Percentiles rank a stretch among this genome's conserved stretches.
These are phyloP conservation scores for Macrotyloma uniflorum DNA, from an alignment of 306 rosid genomes.

Conservation along the genomic window DNA sequence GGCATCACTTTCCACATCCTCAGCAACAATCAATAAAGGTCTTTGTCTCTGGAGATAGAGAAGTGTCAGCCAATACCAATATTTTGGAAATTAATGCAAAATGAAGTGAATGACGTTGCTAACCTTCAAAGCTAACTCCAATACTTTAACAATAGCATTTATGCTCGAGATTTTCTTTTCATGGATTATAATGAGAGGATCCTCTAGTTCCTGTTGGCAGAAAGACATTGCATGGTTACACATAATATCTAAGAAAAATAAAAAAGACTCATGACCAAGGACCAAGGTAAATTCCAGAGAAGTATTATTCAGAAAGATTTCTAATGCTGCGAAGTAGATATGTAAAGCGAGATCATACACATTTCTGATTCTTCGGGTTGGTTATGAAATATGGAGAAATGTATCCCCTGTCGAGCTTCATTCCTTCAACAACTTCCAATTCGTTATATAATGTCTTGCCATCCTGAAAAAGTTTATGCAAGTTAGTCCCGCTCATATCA, in stretches of 20 bases:
- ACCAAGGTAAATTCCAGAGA: background rate
- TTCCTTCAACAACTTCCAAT: conserved; percentile 98
- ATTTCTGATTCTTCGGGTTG: conserved; percentile 91
- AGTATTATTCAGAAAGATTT: background rate
- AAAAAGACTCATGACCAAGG: background rate
- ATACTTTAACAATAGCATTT: conserved; percentile 79
- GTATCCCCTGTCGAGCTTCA: conserved; percentile 97
- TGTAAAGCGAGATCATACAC: conserved; percentile 59
- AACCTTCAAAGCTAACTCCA: conserved; percentile 95
- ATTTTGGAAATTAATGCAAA: conserved; percentile 22
- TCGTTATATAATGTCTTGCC: conserved; percentile 90
- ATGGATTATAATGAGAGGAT: conserved; percentile 90
- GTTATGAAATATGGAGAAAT: conserved; percentile 94
- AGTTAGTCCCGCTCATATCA: background rate
- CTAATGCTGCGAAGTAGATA: background rate
- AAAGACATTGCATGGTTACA: background rate
- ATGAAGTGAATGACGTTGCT: conserved; percentile 5
- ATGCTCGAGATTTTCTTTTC: conserved; percentile 97
- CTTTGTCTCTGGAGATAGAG: conserved; percentile 69
- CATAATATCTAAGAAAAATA: background rate
- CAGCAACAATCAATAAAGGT: conserved; percentile 84
- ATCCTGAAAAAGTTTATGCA: conserved; percentile 64
- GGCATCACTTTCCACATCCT: conserved; percentile 96
- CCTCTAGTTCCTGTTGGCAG: conserved; percentile 79
- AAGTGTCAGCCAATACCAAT: conserved; percentile 19